Evolutionary conservation across 257 asterid species (phyloP), one percentile per base, ranked within the genome.

Genomic region (Lithospermum erythrorhizon): DNA sequence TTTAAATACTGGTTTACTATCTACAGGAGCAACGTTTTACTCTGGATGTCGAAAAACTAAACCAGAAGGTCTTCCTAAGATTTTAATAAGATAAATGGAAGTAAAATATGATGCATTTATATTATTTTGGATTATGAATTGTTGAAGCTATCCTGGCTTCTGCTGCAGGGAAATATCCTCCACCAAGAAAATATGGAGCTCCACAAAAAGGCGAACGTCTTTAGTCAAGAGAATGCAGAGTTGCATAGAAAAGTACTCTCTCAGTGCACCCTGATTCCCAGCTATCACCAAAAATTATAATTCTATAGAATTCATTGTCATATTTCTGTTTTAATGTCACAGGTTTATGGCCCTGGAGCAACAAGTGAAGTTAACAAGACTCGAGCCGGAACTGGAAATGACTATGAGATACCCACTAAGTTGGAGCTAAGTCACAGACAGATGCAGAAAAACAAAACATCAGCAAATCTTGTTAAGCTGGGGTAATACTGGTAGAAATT

Each of bases 131-230:
- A 51, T 32, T 24, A 24, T 24, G 27, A 24, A 24, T 24, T 24
- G 27, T 1, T 24, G 4, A 4, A 24, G 27, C 27, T 24, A 24
- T 24, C 27, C 2, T 24, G 3, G 27, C 4, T 21, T 72, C n/a
- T 52, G 56, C 68, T 72, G 62, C 89, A 86, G 95, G 88, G 82
- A 20, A 65, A 63, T 72, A 58, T 74, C 68, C 51, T 79, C 67
- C 80, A 75, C 62, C 82, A 81, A 61, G 89, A 86, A 74, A 83
- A 83, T 48, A 60, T 67, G 17, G 80, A 83, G 75, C 70, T 86
- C 21, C 68, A 76, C 72, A 72, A 74, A 67, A 79, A 81, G 77
- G 69, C 77, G 62, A 73, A 75, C 73, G 60, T 78, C 63, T 47
- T 76, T 45, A 66, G 22, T 51, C 78, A 77, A 66, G 87, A 83